These are phyloP conservation scores for Earliella scabrosa DNA, from an alignment of 1,284 basidiomycete species.

Conservation along the genomic window DNA sequence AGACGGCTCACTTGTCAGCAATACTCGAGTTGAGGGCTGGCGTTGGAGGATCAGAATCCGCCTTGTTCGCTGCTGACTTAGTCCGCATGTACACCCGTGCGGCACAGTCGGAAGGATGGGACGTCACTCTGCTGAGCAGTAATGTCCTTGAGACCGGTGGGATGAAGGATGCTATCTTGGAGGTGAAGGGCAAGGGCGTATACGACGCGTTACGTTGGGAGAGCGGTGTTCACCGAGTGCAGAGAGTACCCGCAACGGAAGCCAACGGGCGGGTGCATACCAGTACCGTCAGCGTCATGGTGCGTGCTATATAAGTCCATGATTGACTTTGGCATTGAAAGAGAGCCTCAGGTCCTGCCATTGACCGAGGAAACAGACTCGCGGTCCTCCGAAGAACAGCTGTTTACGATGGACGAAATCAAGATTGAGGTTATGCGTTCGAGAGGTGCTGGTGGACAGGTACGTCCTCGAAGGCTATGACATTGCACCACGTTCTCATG, in stretches of 20 bases:
- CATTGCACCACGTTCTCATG: not conserved
- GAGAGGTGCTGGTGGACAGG: conserved; percentile 96
- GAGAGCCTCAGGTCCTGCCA: conserved; percentile 75
- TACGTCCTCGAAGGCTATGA: conserved; percentile 30
- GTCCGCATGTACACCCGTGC: conserved; percentile 85
- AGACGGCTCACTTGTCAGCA: conserved; percentile 71
- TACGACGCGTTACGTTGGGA: conserved; percentile 89
- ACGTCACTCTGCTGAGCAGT: conserved; percentile 54
- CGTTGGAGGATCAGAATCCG: conserved; percentile 90
- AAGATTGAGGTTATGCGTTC: conserved; percentile 94
- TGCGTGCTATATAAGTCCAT: conserved; percentile 41
- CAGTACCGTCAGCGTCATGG: conserved; percentile 89
- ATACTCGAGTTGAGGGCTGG: conserved; percentile 93
- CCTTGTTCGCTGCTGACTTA: conserved; percentile 82
- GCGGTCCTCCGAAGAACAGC: conserved; percentile 48
- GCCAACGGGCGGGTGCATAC: conserved; percentile 89
- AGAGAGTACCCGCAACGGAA: conserved; percentile 92
- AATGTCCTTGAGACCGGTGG: conserved; percentile 67
- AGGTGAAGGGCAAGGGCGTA: conserved; percentile 77
- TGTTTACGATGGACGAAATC: conserved; percentile 87
- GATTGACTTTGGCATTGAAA: too few species aligned
- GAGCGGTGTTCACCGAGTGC: conserved; percentile 95
- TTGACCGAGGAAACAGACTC: conserved; percentile 64
- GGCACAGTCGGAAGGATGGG: conserved; percentile 59
- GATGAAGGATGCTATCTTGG: conserved; percentile 83